Evolutionary conservation across 2,329 filamentous ascomycete genomes (phyloP).

Genomic region (Rhynchosporium agropyri): DNA sequence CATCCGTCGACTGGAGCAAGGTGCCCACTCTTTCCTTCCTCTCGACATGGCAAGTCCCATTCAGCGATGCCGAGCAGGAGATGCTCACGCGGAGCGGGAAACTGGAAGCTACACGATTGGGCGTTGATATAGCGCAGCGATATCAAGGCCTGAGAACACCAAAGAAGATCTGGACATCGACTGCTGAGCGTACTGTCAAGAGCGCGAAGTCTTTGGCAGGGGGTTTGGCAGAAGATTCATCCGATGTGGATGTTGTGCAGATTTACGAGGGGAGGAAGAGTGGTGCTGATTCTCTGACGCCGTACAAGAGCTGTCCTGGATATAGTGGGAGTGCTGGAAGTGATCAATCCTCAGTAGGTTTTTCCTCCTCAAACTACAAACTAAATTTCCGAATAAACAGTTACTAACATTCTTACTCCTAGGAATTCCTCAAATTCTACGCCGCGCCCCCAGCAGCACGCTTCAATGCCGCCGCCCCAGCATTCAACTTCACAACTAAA

Average conservation of each 20-base stretch:
- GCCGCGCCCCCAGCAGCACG: slow-evolving; percentile 53
- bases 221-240: slow-evolving; percentile 49
- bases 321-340: slow-evolving; percentile 54
- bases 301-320: slow-evolving; percentile 55
- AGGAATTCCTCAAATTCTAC: slow-evolving; percentile 49
- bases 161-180: slow-evolving; percentile 54
- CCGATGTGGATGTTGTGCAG: slow-evolving; percentile 48
- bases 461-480: slow-evolving; percentile 48
- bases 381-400: background rate
- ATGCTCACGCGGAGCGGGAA: slow-evolving; percentile 37
- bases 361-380: background rate
- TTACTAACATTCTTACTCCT: background rate
- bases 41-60: slow-evolving; percentile 36
- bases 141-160: slow-evolving; percentile 47
- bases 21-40: slow-evolving; percentile 37
- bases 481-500: slow-evolving; percentile 55
- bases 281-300: slow-evolving; percentile 56
- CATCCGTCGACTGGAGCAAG: slow-evolving; percentile 50
- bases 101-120: slow-evolving; percentile 35
- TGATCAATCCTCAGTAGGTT: slow-evolving; percentile 46
- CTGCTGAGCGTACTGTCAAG: slow-evolving; percentile 53
- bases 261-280: slow-evolving; percentile 51
- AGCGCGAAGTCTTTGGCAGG: slow-evolving; percentile 52
- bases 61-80: slow-evolving; percentile 36
- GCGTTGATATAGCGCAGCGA: slow-evolving; percentile 38